These are phyloP conservation scores for Zanthoxylum bungeanum DNA, from an alignment of 345 rosid species.

Conservation along the genomic window DNA sequence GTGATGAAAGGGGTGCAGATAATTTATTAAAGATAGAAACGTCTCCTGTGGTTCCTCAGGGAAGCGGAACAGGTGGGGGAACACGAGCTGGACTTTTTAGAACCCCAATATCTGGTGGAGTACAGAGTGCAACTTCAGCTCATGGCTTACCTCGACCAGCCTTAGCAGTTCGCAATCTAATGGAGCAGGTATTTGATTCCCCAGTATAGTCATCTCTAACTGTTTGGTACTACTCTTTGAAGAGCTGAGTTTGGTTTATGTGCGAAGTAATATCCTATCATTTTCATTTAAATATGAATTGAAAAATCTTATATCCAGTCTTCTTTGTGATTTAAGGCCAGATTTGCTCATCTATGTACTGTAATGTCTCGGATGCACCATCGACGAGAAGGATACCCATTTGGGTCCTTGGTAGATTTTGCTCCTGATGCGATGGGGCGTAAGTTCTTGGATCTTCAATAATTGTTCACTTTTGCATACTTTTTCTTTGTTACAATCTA, in stretches of 20 bases:
- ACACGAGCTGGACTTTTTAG: slow-evolving; percentile 87
- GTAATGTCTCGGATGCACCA: slow-evolving; percentile 98
- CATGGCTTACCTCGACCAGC: slow-evolving; percentile 94
- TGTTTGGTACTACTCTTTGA: slow-evolving; percentile 3
- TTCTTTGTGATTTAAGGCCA: slow-evolving; percentile 54
- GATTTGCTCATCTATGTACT: slow-evolving; percentile 96
- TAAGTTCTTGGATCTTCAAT: slow-evolving; percentile 38
- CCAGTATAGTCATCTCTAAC: background rate
- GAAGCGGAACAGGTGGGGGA: slow-evolving; percentile 61
- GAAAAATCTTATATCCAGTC: background rate
- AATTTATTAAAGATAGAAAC: slow-evolving; percentile 44
- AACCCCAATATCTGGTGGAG: slow-evolving; percentile 99
- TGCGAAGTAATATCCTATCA: background rate
- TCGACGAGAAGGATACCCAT: slow-evolving; percentile 93
- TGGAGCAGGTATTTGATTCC: slow-evolving; percentile 73
- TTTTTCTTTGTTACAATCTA: background rate
- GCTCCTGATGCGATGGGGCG: slow-evolving; percentile 92
- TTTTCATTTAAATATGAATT: background rate
- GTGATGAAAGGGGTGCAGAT: slow-evolving; percentile 34
- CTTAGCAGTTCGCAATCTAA: slow-evolving; percentile 91
- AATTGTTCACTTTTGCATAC: background rate
- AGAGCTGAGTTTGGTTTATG: background rate
- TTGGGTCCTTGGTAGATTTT: slow-evolving; percentile 94
- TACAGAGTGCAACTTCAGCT: slow-evolving; percentile 95
- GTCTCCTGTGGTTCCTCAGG: slow-evolving; percentile 42